Percentiles rank a stretch among this genome's conserved stretches.
phyloP scores from a whole-genome alignment of 2,329 filamentous ascomycete species.

The Cercospora zeina region DNA sequence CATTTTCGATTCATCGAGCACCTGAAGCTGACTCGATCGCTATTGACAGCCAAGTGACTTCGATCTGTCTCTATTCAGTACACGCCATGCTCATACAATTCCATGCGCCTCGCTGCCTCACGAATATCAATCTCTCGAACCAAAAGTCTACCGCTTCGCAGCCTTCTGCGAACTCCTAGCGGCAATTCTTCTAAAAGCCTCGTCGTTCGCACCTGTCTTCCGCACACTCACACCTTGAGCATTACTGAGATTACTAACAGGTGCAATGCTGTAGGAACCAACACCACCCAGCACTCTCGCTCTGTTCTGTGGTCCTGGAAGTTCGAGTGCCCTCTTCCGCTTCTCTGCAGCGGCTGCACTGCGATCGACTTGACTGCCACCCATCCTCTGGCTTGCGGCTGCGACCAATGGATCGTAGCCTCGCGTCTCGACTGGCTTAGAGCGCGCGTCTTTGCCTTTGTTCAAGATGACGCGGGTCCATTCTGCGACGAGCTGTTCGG shows the following conservation, averaged over 20 bases:
- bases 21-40: background rate
- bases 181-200: slow-evolving; percentile 41
- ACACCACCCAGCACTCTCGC: slow-evolving; percentile 60
- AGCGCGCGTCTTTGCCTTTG: slow-evolving; percentile 91
- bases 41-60: background rate
- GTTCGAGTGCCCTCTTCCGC: slow-evolving; percentile 55
- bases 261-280: slow-evolving; percentile 63
- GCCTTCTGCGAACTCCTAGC: slow-evolving; percentile 28
- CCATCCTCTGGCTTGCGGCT: slow-evolving; percentile 31
- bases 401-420: slow-evolving; percentile 58
- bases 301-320: slow-evolving; percentile 57
- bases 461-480: slow-evolving; percentile 89
- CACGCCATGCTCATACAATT: background rate
- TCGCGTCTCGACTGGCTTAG: slow-evolving; percentile 66
- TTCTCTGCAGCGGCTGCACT: slow-evolving; percentile 51
- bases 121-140: no score
- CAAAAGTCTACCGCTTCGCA: slow-evolving; percentile 17
- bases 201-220: slow-evolving; percentile 36
- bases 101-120: background rate
- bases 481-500: slow-evolving; percentile 86
- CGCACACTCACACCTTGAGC: slow-evolving; percentile 33
- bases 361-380: slow-evolving; percentile 41
- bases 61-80: background rate
- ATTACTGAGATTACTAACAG: slow-evolving; percentile 54
- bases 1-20: background rate